Percentiles rank a stretch among this genome's conserved stretches.
phyloP scores from a whole-genome alignment of 2,329 filamentous ascomycete species.

The Huntiella savannae region DNA sequence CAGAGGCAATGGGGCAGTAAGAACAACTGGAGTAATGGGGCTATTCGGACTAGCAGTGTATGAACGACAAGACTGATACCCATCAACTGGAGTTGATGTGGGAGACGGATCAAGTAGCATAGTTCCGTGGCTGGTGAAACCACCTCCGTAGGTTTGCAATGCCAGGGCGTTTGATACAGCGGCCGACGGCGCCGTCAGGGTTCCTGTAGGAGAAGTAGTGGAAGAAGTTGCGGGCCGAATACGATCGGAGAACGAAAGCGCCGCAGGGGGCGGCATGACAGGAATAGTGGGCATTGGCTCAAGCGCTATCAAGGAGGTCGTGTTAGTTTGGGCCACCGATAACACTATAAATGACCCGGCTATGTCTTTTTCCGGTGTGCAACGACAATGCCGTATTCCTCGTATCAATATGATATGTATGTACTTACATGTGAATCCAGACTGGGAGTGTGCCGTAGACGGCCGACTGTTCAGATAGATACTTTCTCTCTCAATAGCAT shows the following conservation, averaged over 20 bases:
- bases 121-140: not conserved
- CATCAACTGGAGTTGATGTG: not conserved
- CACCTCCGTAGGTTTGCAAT: not conserved
- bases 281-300: constrained; percentile 37
- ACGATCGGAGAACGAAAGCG: constrained; percentile 38
- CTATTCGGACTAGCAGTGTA: constrained; percentile 4
- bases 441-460: constrained; percentile 28
- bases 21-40: constrained; percentile 15
- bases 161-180: not conserved
- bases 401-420: not conserved
- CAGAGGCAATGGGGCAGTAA: constrained; percentile 38
- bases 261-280: constrained; percentile 36
- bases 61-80: not conserved
- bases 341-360: not conserved
- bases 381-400: not conserved
- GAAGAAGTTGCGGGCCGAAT: constrained; percentile 20
- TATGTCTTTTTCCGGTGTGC: not conserved
- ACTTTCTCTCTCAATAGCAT: constrained; percentile 40
- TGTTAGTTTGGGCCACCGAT: not conserved
- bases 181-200: constrained; percentile 15
- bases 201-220: constrained; percentile 19
- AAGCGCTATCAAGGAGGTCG: constrained; percentile 19
- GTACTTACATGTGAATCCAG: constrained; percentile 15
- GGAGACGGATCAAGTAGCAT: not conserved
- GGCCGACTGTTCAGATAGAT: constrained; percentile 34